These are phyloP conservation scores for Sanghuangporus weigelae DNA, from an alignment of 1,284 basidiomycete species.

Conservation along the genomic window DNA sequence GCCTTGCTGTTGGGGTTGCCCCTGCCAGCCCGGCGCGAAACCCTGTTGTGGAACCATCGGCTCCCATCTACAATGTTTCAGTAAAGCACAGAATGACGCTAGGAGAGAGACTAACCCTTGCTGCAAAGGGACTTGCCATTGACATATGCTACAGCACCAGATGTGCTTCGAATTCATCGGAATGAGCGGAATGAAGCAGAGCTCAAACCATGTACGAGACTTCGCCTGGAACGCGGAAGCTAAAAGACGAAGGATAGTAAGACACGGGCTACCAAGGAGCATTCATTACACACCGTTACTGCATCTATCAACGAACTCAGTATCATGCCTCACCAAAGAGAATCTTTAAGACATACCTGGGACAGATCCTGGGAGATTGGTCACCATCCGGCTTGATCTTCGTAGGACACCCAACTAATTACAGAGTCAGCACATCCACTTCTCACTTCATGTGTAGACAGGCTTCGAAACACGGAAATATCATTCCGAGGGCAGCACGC, in stretches of 20 bases:
- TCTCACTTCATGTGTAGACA: not conserved
- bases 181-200: constrained; percentile 46
- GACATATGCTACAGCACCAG: constrained; percentile 50
- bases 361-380: constrained; percentile 39
- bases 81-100: constrained; percentile 7
- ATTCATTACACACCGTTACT: not conserved
- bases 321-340: not conserved
- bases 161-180: constrained; percentile 40
- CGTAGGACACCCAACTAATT: constrained; percentile 45
- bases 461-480: not conserved
- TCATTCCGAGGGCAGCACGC: not conserved
- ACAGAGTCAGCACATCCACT: not conserved
- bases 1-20: constrained; percentile 9
- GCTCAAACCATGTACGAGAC: constrained; percentile 46
- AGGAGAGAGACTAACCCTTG: constrained; percentile 32
- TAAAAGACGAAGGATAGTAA: constrained; percentile 19
- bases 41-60: constrained; percentile 29
- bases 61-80: constrained; percentile 35
- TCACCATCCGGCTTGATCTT: constrained; percentile 40
- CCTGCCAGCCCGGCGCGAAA: constrained; percentile 16
- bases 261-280: constrained; percentile 2
- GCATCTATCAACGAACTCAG: not conserved
- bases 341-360: constrained; percentile 20
- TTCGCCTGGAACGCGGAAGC: constrained; percentile 43
- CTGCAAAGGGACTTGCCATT: constrained; percentile 42